phyloP scores from a whole-genome alignment of 345 rosid genomes.

The Populus pruinosa region DNA sequence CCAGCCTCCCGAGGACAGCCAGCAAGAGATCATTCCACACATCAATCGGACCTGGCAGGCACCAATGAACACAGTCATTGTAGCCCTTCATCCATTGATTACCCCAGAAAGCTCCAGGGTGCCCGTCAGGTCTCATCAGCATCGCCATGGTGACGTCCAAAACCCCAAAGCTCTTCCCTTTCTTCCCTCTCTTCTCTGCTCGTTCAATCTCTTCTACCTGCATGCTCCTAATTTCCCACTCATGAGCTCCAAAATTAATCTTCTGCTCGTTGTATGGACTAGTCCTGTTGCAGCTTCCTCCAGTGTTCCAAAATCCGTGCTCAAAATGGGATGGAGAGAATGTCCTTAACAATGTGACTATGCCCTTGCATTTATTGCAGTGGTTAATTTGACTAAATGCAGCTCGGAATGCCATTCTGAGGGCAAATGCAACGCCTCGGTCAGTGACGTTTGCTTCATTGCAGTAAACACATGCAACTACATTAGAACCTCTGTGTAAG shows the following conservation, averaged over 20 bases:
- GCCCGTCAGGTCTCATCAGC: constrained; percentile 85
- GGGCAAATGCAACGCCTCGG: constrained; percentile 36
- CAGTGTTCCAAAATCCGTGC: constrained; percentile 72
- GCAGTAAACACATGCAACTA: constrained; percentile 65
- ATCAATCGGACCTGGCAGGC: constrained; percentile 85
- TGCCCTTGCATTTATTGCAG: constrained; percentile 34
- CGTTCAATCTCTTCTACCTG: constrained; percentile 51
- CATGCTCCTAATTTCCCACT: constrained; percentile 46
- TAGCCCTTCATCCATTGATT: constrained; percentile 79
- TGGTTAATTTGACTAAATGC: constrained; percentile 41
- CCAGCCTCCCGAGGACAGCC: constrained; percentile 27
- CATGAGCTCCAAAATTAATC: constrained; percentile 22
- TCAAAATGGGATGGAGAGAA: constrained; percentile 88
- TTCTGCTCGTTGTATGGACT: constrained; percentile 36
- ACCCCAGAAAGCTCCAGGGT: constrained; percentile 65
- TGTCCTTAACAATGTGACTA: constrained; percentile 56
- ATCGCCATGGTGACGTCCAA: constrained; percentile 65
- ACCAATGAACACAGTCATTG: constrained; percentile 85
- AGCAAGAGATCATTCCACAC: constrained; percentile 70
- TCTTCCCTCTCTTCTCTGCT: constrained; percentile 16
- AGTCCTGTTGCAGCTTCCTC: constrained; percentile 63
- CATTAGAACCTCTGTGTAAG: constrained; percentile 36
- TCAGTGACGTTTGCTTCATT: constrained; percentile 44
- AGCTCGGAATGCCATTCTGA: constrained; percentile 47
- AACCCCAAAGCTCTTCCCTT: constrained; percentile 40